Percentiles rank a stretch among this genome's conserved stretches.
phyloP scores from a whole-genome alignment of 768 basidiomycete species.

The Lactarius indigo region DNA sequence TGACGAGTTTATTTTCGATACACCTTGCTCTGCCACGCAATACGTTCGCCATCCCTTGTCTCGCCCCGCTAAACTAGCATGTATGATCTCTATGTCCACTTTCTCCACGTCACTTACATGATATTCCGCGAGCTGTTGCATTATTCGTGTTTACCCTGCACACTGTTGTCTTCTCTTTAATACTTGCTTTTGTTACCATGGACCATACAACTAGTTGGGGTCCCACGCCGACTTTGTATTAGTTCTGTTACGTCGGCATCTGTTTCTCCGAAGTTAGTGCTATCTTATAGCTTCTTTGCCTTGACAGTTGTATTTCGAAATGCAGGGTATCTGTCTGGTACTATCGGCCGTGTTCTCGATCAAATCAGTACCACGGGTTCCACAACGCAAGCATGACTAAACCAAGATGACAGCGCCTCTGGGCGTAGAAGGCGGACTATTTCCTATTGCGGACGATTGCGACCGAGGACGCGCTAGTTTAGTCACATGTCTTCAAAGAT shows the following conservation, averaged over 20 bases:
- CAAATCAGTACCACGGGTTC: not conserved
- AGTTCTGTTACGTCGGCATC: not conserved
- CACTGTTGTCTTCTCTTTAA: not conserved
- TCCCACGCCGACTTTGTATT: not conserved
- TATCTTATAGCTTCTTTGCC: not conserved
- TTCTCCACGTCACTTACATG: not conserved
- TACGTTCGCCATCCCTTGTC: not conserved
- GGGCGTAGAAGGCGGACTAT: not conserved
- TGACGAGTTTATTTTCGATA: slow-evolving; percentile 29
- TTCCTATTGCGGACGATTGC: not conserved
- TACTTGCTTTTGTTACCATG: not conserved
- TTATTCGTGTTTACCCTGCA: not conserved
- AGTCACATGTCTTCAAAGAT: too few relatives aligned
- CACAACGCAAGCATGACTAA: not conserved
- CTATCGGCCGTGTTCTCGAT: not conserved
- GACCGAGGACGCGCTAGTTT: too few relatives aligned
- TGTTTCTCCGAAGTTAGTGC: slow-evolving; percentile 4
- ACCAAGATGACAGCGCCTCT: not conserved
- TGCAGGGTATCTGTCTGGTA: not conserved
- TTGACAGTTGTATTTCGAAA: not conserved
- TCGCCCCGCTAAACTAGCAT: not conserved
- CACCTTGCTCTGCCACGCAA: too few relatives aligned
- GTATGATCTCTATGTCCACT: not conserved
- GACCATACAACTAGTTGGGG: not conserved
- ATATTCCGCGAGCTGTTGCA: not conserved